These are phyloP conservation scores for Huntiella decipiens DNA, from an alignment of 2,329 filamentous ascomycete species.

Conservation along the genomic window DNA sequence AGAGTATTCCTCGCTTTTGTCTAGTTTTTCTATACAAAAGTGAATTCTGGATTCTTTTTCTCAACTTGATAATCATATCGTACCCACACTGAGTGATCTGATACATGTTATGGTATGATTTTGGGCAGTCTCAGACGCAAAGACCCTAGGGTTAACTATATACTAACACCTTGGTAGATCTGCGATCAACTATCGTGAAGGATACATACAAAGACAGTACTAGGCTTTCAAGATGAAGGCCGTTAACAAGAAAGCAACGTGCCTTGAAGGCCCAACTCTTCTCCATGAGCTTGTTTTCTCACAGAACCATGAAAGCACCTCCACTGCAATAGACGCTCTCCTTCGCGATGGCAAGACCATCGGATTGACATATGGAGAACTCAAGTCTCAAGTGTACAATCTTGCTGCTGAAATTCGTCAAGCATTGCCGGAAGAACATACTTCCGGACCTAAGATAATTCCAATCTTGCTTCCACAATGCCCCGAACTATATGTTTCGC, in stretches of 20 bases:
- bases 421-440: not conserved
- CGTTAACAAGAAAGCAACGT: conserved; percentile 24
- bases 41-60: no score
- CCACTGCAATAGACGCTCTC: not conserved
- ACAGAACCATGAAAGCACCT: not conserved
- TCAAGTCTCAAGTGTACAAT: not conserved
- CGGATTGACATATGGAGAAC: no score
- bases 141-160: not conserved
- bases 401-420: not conserved
- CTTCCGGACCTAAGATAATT: conserved; percentile 27
- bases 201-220: not conserved
- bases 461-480: conserved; percentile 65
- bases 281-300: conserved; percentile 38
- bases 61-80: no score
- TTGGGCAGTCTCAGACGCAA: not conserved
- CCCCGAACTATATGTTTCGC: conserved; percentile 55
- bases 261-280: conserved; percentile 25
- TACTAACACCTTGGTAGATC: not conserved
- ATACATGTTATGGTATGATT: no score
- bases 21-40: no score
- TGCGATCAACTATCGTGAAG: not conserved
- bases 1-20: no score
- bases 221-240: not conserved
- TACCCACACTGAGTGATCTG: no score
- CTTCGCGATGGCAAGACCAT: no score